Evolutionary conservation across 129 eudicot genomes (phyloP), one percentile per base, ranked within the genome.

Genomic region (Solidago caesia): DNA sequence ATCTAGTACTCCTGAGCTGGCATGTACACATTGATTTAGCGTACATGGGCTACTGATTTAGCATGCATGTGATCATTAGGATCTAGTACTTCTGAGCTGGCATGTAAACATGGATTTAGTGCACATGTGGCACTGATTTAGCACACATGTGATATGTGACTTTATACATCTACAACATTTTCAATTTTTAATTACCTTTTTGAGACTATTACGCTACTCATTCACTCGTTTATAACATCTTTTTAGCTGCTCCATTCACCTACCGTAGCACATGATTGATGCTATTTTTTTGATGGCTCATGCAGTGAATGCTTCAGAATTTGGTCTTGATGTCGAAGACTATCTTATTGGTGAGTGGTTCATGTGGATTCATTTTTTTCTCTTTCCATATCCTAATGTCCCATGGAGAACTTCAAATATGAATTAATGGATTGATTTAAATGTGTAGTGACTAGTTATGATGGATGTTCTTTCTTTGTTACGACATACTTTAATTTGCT

Each of bases 241-340:
- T 6, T 62, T 0, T 62, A 26, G 67, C 45, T 62, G 45, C 45
- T 27, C n/a, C 16, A 2, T 5, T 68, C 44, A 48, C 26, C 16
- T 11, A 26, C 13, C 2, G 16, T 9, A 56, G 49, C 49, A 14
- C 49, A 15, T 72, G 67, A 44, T 72, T 57, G 48, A 63, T 61
- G n/a, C 27, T 47, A 51, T 39, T 25, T 44, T 44, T 12, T 75
- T 76, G 65, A 58, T 79, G 53, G 52, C 55, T 76, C 63, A 33
- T 80, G 74, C 88, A 87, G 92, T 90, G 85, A 86, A 88, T 81
- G 73, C 85, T 25, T 72, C 91, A 16, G 93, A 90, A 53, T 90
- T 94, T 75, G 88, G 97, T 6, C 96, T 94, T 61, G 98, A 94
- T 76, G 74, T 88, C 62, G 98, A 90, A 85, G 98, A 94, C 77